These are phyloP conservation scores for Chaetomium sp. DNA, from an alignment of 2,329 filamentous ascomycete species.

Conservation along the genomic window DNA sequence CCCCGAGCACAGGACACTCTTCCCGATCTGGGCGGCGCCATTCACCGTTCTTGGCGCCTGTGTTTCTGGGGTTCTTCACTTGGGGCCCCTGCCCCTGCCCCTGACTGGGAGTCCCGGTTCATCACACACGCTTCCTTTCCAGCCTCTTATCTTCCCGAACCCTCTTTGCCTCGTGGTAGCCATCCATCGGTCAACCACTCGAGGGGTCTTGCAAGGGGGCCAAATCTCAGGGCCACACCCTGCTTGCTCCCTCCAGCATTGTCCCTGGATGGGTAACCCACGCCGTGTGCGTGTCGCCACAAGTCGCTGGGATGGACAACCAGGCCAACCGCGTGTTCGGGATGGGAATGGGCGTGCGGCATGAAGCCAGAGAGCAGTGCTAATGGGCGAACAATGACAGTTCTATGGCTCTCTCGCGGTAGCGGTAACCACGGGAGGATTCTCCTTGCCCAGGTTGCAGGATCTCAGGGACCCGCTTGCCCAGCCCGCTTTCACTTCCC, in stretches of 20 bases:
- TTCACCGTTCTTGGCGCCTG: constrained; percentile 33
- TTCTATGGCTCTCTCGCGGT: not conserved
- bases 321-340: not conserved
- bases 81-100: constrained; percentile 34
- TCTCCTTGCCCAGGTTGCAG: constrained; percentile 19
- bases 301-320: constrained; percentile 28
- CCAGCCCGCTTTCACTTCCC: constrained; percentile 27
- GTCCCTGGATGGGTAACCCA: not conserved
- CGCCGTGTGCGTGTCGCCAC: not conserved
- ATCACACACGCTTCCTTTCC: constrained; percentile 29
- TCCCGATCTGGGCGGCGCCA: constrained; percentile 29
- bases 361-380: constrained; percentile 3
- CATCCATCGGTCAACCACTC: constrained; percentile 30
- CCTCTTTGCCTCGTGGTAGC: constrained; percentile 38
- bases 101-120: constrained; percentile 32
- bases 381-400: not conserved
- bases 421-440: constrained; percentile 14
- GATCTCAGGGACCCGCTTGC: constrained; percentile 25
- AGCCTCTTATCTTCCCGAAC: constrained; percentile 38
- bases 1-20: constrained; percentile 21
- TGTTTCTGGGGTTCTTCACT: constrained; percentile 23
- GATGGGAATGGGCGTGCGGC: constrained; percentile 29
- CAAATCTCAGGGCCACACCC: constrained; percentile 24
- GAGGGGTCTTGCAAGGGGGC: constrained; percentile 24
- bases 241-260: constrained; percentile 25